phyloP scores from a whole-genome alignment of 2,329 filamentous ascomycete genomes.

The Apiospora sp. region DNA sequence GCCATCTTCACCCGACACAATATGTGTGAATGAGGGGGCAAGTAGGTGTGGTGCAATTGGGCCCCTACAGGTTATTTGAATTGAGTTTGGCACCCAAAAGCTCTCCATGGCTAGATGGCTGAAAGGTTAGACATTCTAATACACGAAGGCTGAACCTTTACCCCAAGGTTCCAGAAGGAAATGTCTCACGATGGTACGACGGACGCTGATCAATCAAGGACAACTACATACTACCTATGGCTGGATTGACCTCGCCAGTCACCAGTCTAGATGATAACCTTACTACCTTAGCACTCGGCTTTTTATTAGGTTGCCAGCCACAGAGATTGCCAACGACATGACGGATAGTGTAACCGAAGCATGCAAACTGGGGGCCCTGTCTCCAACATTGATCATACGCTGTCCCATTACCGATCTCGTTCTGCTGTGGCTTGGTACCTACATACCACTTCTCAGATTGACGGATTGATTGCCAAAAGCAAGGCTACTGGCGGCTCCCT shows the following conservation, averaged over 20 bases:
- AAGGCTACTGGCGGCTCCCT: neutral
- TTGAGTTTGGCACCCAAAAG: conserved; percentile 8
- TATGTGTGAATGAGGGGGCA: conserved; percentile 3
- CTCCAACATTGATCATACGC: conserved; percentile 10
- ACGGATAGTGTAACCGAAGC: conserved; percentile 12
- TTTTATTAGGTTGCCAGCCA: conserved; percentile 3
- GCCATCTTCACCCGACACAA: neutral
- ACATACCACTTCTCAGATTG: conserved; percentile 15
- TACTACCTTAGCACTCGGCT: conserved; percentile 2
- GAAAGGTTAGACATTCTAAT: neutral
- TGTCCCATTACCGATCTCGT: conserved; percentile 13
- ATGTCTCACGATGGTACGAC: conserved; percentile 14
- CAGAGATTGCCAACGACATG: conserved; percentile 4
- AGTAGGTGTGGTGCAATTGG: neutral
- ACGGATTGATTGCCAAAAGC: conserved; percentile 14
- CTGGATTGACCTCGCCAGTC: conserved; percentile 1
- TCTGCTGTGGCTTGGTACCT: conserved; percentile 3
- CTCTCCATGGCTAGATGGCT: neutral
- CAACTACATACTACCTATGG: neutral
- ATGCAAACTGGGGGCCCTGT: conserved; percentile 9
- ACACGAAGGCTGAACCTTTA: conserved; percentile 6
- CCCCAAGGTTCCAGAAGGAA: conserved; percentile 11
- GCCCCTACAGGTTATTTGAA: neutral
- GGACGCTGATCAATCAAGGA: conserved; percentile 3
- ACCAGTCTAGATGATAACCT: neutral